A percentile compares a stretch with the other conserved stretches of the same genome.
Evolutionary conservation across 2,329 filamentous ascomycete species (phyloP).

Genomic region (Ascochyta viciae-villosae): DNA sequence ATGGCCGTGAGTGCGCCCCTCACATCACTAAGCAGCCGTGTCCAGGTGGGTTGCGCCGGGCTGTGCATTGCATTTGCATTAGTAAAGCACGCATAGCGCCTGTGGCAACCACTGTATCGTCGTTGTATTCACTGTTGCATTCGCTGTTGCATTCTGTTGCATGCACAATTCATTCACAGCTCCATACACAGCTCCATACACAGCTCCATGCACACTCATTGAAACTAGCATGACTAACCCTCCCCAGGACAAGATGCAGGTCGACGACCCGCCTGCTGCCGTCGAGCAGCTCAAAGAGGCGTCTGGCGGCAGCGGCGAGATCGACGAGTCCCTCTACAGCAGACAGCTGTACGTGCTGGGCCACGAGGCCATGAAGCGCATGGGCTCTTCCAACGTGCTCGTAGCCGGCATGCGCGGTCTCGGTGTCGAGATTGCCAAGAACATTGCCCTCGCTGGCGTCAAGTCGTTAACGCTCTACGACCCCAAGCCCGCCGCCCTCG

Average conservation of each 20-base stretch:
- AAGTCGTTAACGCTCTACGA: slow-evolving; percentile 96
- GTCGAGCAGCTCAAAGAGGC: slow-evolving; percentile 65
- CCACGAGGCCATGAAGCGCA: slow-evolving; percentile 94
- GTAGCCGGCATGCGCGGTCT: slow-evolving; percentile 91
- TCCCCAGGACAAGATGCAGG: slow-evolving; percentile 65
- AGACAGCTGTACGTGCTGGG: slow-evolving; percentile 75
- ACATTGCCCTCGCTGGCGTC: slow-evolving; percentile 95
- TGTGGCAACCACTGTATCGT: slow-evolving; percentile 10
- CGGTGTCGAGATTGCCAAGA: slow-evolving; percentile 98
- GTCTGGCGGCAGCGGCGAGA: slow-evolving; percentile 60
- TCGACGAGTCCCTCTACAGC: slow-evolving; percentile 73
- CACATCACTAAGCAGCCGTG: slow-evolving; percentile 9
- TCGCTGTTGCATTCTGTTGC: no score
- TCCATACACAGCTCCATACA: no score
- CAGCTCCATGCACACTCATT: no score
- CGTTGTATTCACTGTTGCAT: no score
- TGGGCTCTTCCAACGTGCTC: slow-evolving; percentile 94
- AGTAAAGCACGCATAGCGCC: slow-evolving; percentile 28
- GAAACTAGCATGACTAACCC: slow-evolving; percentile 17
- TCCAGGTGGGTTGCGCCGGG: no score
- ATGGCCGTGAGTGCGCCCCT: slow-evolving; percentile 47
- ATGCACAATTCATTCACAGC: no score
- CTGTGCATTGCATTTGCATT: slow-evolving; percentile 15
- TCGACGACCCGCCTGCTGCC: slow-evolving; percentile 65
- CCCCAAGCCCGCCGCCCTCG: slow-evolving; percentile 79